Evolutionary conservation across 768 basidiomycete genomes (phyloP).

Genomic region (Russula lepida): DNA sequence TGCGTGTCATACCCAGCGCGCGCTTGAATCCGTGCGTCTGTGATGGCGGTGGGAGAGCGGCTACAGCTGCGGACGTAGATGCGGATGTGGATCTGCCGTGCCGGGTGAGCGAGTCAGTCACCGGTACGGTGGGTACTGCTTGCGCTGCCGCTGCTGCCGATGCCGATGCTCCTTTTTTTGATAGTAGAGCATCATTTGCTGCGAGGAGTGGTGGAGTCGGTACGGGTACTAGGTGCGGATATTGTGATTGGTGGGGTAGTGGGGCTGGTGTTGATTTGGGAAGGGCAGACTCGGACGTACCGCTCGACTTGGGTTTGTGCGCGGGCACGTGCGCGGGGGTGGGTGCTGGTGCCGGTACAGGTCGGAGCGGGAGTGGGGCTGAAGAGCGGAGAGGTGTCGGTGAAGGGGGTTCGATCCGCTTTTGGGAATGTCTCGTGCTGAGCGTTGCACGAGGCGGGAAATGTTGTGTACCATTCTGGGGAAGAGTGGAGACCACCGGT

Average conservation of each 20-base stretch:
- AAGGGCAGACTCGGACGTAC: background rate
- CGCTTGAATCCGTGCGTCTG: background rate
- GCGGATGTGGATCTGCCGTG: background rate
- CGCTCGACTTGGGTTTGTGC: background rate
- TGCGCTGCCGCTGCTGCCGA: too few species aligned
- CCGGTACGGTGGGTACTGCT: background rate
- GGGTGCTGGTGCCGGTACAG: background rate
- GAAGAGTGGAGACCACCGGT: background rate
- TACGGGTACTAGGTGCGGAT: background rate
- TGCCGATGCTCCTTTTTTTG: background rate
- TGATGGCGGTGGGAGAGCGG: background rate
- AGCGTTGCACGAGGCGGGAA: background rate
- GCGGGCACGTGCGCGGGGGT: too few species aligned
- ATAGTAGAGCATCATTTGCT: background rate
- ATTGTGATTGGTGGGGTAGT: background rate
- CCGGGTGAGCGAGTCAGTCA: background rate
- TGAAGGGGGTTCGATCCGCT: background rate
- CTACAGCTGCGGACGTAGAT: background rate
- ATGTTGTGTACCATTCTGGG: background rate
- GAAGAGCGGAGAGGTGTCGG: conserved; percentile 1
- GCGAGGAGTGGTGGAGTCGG: background rate
- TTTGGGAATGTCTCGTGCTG: background rate
- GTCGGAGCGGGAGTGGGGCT: background rate
- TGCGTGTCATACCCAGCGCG: conserved; percentile 12
- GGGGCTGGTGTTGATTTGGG: background rate